Evolutionary conservation across 306 rosid genomes (phyloP).

Genomic region (Cucumis hystrix): DNA sequence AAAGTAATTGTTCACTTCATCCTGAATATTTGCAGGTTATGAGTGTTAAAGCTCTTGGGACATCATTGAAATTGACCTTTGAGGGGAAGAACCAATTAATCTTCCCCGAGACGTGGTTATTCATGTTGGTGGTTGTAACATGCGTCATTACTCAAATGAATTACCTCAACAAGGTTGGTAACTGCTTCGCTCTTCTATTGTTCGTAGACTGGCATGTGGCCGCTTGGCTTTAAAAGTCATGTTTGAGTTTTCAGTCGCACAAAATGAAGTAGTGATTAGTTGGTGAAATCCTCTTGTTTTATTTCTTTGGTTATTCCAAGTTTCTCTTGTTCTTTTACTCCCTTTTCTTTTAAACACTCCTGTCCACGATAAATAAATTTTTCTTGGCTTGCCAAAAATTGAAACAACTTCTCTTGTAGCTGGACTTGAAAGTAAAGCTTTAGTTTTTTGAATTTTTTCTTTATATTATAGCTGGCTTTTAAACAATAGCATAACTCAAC

Average conservation of each 20-base stretch:
- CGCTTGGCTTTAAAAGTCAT: not conserved
- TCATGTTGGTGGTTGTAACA: constrained; percentile 54
- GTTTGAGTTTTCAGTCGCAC: not conserved
- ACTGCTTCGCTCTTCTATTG: not conserved
- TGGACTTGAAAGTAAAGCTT: not conserved
- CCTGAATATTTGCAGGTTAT: constrained; percentile 47
- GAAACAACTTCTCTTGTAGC: not conserved
- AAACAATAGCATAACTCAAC: too few species aligned
- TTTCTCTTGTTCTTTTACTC: not conserved
- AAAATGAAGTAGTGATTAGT: not conserved
- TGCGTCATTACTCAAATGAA: constrained; percentile 74
- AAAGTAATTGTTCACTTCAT: not conserved
- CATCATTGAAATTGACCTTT: constrained; percentile 71
- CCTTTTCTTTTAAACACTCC: not conserved
- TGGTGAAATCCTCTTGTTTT: not conserved
- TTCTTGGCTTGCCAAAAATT: not conserved
- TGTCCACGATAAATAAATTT: not conserved
- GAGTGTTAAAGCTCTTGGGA: constrained; percentile 95
- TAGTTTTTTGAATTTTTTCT: not conserved
- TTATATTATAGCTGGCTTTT: not conserved
- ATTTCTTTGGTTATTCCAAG: not conserved
- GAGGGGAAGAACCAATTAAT: constrained; percentile 74
- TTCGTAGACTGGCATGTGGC: not conserved
- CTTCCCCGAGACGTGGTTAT: constrained; percentile 70
- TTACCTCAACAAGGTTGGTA: constrained; percentile 75